Conservation (phyloP, 1,284 basidiomycete species). For the Ustilago bromivora region DNA sequence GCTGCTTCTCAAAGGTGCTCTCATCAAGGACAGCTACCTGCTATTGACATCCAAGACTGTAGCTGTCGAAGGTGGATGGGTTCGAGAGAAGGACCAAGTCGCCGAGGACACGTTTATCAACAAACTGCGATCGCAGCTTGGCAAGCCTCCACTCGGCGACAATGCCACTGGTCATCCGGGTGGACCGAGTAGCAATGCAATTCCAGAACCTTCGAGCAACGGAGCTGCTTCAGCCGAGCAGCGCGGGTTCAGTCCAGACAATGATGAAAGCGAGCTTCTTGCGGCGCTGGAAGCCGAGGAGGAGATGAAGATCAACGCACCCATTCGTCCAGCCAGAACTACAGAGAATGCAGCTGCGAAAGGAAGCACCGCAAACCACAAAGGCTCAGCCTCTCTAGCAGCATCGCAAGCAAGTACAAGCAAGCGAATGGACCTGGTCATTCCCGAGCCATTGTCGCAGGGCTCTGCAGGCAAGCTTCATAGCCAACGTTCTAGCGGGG, state of each 20-base stretch:
- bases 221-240: not conserved
- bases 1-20: conserved; percentile 33
- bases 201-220: not conserved
- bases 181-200: not conserved
- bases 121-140: conserved; percentile 27
- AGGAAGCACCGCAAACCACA: not conserved
- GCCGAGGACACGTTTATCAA: conserved; percentile 37
- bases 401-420: not conserved
- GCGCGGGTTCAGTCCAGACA: conserved; percentile 31
- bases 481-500: conserved; percentile 12
- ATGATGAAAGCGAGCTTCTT: conserved; percentile 41
- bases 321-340: not conserved
- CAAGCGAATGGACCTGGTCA: not conserved
- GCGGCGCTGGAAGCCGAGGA: conserved; percentile 37
- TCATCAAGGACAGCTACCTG: conserved; percentile 29
- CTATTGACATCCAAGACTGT: conserved; percentile 29
- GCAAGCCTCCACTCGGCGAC: conserved; percentile 11
- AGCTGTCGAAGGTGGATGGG: conserved; percentile 31
- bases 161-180: no score
- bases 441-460: conserved; percentile 20
- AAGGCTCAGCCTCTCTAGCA: not conserved
- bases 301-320: conserved; percentile 8
- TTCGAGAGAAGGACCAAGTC: conserved; percentile 17
- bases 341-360: not conserved
- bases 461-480: conserved; percentile 7